These are phyloP conservation scores for Diplocarpon rosae DNA, from an alignment of 2,329 filamentous ascomycete genomes.

Conservation along the genomic window DNA sequence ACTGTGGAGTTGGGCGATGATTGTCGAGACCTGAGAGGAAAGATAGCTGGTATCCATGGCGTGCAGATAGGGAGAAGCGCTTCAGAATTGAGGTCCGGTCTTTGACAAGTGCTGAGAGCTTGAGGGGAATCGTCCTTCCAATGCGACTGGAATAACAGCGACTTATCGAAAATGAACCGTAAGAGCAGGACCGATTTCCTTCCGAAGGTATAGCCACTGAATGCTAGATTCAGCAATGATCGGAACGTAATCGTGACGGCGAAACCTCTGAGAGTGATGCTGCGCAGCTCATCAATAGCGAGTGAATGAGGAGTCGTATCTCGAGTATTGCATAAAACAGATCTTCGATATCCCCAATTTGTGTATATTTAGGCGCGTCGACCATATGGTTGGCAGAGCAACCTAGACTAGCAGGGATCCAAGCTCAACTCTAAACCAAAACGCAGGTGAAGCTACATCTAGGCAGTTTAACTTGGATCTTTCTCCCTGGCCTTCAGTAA, in stretches of 20 bases:
- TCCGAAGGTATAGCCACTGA: neutral
- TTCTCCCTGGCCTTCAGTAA: too few species aligned
- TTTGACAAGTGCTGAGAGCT: neutral
- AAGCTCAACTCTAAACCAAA: neutral
- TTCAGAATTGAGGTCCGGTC: slow-evolving; percentile 1
- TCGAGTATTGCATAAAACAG: slow-evolving; percentile 1
- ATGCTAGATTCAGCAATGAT: slow-evolving; percentile 13
- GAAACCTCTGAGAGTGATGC: slow-evolving; percentile 12
- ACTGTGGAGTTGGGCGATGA: slow-evolving; percentile 84
- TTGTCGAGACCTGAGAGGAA: slow-evolving; percentile 88
- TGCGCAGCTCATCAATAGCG: slow-evolving; percentile 19
- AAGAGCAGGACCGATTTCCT: slow-evolving; percentile 1
- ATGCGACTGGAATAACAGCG: neutral
- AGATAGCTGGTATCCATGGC: slow-evolving; percentile 84
- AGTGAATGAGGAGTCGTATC: slow-evolving; percentile 9
- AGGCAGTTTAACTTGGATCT: neutral
- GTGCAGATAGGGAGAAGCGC: slow-evolving; percentile 5
- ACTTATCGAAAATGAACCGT: slow-evolving; percentile 1
- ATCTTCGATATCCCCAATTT: too few species aligned
- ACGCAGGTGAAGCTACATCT: slow-evolving; percentile 6
- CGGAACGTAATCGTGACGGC: slow-evolving; percentile 21
- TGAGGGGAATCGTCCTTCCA: neutral
- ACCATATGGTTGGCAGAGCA: neutral
- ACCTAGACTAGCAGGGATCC: neutral
- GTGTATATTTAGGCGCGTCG: too few species aligned